Evolutionary conservation across 495 filamentous ascomycete species (phyloP).

Genomic region (Trichocladium uniseriatum): DNA sequence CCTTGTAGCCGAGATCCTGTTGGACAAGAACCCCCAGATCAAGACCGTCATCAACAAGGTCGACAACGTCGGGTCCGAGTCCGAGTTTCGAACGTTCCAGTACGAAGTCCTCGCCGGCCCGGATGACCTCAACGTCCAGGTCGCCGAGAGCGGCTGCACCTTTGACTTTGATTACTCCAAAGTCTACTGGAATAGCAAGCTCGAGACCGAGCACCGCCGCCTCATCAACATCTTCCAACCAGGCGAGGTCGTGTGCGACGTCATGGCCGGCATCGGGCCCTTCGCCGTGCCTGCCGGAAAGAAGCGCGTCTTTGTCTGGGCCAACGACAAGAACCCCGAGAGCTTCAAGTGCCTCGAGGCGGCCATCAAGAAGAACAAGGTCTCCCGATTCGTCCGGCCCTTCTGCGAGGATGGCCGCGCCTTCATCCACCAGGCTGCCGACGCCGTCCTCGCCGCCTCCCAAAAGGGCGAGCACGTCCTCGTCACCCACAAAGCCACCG

Average conservation of each 20-base stretch:
- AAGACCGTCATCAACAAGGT: constrained; percentile 93
- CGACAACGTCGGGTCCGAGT: constrained; percentile 74
- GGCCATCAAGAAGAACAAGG: constrained; percentile 70
- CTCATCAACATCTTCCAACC: constrained; percentile 67
- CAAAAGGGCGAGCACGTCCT: constrained; percentile 39
- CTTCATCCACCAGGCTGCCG: constrained; percentile 66
- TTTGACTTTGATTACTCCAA: constrained; percentile 72
- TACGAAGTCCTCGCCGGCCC: constrained; percentile 86
- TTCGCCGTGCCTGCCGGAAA: constrained; percentile 90
- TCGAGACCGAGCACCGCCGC: constrained; percentile 79
- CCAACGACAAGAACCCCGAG: constrained; percentile 93
- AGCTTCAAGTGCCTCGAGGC: constrained; percentile 61
- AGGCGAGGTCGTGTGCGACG: constrained; percentile 86
- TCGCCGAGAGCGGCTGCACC: constrained; percentile 51
- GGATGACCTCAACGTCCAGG: constrained; percentile 69
- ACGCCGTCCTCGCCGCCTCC: constrained; percentile 47
- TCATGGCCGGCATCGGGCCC: constrained; percentile 96
- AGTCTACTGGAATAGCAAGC: constrained; percentile 93
- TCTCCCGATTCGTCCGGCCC: constrained; percentile 56
- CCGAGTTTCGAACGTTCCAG: constrained; percentile 81
- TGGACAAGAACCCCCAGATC: constrained; percentile 74
- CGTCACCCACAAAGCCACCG: constrained; percentile 28
- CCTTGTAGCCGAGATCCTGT: constrained; percentile 70
- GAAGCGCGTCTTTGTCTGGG: constrained; percentile 87
- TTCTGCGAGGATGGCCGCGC: constrained; percentile 70